These are phyloP conservation scores for Geotrichum klebahnii DNA, from an alignment of 1,139 yeast species.

Conservation along the genomic window DNA sequence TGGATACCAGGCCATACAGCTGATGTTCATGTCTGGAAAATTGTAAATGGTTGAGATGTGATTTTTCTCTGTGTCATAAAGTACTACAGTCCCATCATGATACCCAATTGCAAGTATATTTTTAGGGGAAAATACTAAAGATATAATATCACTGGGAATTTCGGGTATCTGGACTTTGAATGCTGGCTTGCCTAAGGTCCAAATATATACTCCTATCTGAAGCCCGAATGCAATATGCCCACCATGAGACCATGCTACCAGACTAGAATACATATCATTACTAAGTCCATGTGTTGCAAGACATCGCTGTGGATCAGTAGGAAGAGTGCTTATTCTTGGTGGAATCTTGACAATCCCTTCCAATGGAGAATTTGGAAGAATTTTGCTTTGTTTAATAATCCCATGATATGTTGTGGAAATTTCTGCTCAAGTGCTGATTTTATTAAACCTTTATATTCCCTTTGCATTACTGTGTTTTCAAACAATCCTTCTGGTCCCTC, in stretches of 20 bases:
- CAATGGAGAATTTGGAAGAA: background rate
- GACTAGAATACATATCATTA: conserved; percentile 75
- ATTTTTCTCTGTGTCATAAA: conserved; percentile 38
- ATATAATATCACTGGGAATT: conserved; percentile 44
- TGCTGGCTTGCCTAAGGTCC: conserved; percentile 58
- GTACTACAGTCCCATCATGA: conserved; percentile 46
- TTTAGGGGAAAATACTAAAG: conserved; percentile 52
- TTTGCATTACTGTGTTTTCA: too few relatives aligned
- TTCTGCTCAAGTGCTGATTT: too few relatives aligned
- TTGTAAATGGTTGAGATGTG: conserved; percentile 31
- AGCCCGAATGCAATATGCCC: conserved; percentile 66
- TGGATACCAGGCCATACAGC: conserved; percentile 62
- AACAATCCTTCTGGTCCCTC: too few relatives aligned
- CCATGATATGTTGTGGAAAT: background rate
- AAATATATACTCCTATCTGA: conserved; percentile 54
- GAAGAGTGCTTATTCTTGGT: conserved; percentile 16
- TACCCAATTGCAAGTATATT: conserved; percentile 57
- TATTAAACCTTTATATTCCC: too few relatives aligned
- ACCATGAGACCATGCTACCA: conserved; percentile 65
- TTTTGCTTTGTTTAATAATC: background rate
- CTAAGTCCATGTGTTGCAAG: conserved; percentile 70
- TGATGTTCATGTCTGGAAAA: conserved; percentile 45
- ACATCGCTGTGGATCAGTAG: conserved; percentile 43
- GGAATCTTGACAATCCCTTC: too few relatives aligned
- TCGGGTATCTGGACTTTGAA: conserved; percentile 20